Evolutionary conservation across 176 grass and related monocot genomes (phyloP).

Genomic region (Avena eriantha): DNA sequence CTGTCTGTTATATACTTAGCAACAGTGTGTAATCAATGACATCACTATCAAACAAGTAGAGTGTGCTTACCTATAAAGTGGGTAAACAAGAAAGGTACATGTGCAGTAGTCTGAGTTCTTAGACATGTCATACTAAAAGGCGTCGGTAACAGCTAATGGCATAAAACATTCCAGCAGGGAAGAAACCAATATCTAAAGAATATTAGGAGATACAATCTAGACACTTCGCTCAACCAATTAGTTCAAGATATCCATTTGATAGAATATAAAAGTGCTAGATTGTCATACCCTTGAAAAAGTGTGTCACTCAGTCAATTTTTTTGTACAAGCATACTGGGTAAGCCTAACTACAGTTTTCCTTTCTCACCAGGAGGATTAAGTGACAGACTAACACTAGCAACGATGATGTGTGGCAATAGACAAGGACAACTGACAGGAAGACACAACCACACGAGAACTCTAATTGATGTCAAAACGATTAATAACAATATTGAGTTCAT

Average conservation of each 20-base stretch:
- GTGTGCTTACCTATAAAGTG: not conserved
- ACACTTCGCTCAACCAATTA: not conserved
- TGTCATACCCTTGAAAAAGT: not conserved
- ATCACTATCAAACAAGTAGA: not conserved
- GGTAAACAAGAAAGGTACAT: not conserved
- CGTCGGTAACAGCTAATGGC: not conserved
- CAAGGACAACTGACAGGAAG: not conserved
- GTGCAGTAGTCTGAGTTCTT: not conserved
- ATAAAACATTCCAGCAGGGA: not conserved
- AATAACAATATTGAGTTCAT: not conserved
- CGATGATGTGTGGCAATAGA: not conserved
- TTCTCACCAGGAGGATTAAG: not conserved
- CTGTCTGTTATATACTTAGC: not conserved
- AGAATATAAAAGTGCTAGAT: not conserved
- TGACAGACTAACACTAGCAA: not conserved
- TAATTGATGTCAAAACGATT: not conserved
- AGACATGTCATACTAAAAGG: conserved; percentile 22
- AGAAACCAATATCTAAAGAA: conserved; percentile 18
- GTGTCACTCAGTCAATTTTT: not conserved
- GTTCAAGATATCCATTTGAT: not conserved
- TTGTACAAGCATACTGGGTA: not conserved
- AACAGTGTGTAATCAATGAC: not conserved
- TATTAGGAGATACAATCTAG: not conserved
- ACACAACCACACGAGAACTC: not conserved
- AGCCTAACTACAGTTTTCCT: not conserved